These are phyloP conservation scores for Globisporangium alternatum DNA, from an alignment of 352 stramenopile species.

Conservation along the genomic window DNA sequence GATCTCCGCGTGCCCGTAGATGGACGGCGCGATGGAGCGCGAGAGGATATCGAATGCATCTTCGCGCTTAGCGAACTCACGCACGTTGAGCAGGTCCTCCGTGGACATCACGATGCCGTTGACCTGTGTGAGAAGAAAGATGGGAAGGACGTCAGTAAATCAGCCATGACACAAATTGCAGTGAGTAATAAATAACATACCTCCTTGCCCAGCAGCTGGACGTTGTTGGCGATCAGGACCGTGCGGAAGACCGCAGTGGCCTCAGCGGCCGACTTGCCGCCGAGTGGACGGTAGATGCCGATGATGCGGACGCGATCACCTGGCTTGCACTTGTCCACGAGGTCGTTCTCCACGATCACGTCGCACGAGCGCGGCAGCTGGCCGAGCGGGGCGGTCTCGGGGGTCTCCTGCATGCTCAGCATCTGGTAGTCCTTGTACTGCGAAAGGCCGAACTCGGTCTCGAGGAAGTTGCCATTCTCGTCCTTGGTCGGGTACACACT, in stretches of 20 bases:
- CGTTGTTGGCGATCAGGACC: conserved; percentile 96
- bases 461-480: conserved; percentile 94
- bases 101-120: conserved; percentile 91
- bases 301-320: conserved; percentile 96
- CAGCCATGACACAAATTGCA: neutral
- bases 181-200: conserved; percentile 4
- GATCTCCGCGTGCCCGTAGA: conserved; percentile 98
- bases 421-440: conserved; percentile 99
- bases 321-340: conserved; percentile 98
- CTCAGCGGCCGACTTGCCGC: conserved; percentile 69
- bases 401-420: conserved; percentile 84
- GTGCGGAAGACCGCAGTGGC: conserved; percentile 93
- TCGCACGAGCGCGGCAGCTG: conserved; percentile 98
- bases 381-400: conserved; percentile 94
- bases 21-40: conserved; percentile 95
- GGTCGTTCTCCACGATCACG: conserved; percentile 97
- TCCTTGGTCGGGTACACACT: conserved; percentile 95
- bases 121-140: conserved; percentile 29
- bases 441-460: conserved; percentile 98
- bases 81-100: conserved; percentile 92
- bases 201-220: conserved; percentile 94
- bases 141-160: neutral
- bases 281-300: conserved; percentile 93
- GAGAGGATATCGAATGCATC: conserved; percentile 93
- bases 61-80: conserved; percentile 87